Conservation (phyloP, 2,329 filamentous ascomycete species). For the Pezicula neosporulosa region DNA sequence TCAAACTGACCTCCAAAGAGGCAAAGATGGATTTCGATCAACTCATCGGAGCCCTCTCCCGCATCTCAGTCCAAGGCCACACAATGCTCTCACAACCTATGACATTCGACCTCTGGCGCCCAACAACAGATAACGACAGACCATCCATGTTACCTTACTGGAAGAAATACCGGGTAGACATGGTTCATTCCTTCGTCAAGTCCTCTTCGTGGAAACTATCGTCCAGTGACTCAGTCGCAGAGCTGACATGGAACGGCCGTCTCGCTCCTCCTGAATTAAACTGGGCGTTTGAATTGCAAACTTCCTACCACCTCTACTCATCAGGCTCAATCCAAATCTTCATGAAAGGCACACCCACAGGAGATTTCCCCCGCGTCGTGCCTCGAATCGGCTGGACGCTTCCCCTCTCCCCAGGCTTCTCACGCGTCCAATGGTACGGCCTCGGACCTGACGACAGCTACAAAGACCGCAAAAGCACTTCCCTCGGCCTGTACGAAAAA, state of each 20-base stretch:
- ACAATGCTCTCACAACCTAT: slow-evolving; percentile 9
- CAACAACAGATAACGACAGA: slow-evolving; percentile 45
- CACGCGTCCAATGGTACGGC: slow-evolving; percentile 42
- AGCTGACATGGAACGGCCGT: not conserved
- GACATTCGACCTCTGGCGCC: slow-evolving; percentile 39
- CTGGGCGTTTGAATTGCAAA: not conserved
- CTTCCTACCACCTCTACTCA: not conserved
- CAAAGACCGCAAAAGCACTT: slow-evolving; percentile 45
- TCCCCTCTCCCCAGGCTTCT: slow-evolving; percentile 4
- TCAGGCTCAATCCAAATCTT: not conserved
- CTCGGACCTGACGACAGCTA: slow-evolving; percentile 49
- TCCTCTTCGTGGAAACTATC: not conserved
- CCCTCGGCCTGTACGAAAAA: slow-evolving; percentile 34
- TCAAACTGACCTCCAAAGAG: not conserved
- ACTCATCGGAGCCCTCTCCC: not conserved
- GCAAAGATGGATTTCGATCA: not conserved
- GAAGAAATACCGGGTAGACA: slow-evolving; percentile 25
- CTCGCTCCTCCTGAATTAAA: slow-evolving; percentile 2
- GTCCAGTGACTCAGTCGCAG: not conserved
- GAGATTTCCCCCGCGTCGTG: not conserved
- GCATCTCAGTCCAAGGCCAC: slow-evolving; percentile 4
- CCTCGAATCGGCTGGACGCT: slow-evolving; percentile 5
- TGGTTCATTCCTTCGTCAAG: not conserved
- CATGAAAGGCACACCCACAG: not conserved
- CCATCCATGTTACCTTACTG: slow-evolving; percentile 38